Percentiles rank a stretch among this genome's conserved stretches.
These are phyloP conservation scores for Thielaviopsis ethacetica DNA, from an alignment of 2,329 filamentous ascomycete species.

Conservation along the genomic window DNA sequence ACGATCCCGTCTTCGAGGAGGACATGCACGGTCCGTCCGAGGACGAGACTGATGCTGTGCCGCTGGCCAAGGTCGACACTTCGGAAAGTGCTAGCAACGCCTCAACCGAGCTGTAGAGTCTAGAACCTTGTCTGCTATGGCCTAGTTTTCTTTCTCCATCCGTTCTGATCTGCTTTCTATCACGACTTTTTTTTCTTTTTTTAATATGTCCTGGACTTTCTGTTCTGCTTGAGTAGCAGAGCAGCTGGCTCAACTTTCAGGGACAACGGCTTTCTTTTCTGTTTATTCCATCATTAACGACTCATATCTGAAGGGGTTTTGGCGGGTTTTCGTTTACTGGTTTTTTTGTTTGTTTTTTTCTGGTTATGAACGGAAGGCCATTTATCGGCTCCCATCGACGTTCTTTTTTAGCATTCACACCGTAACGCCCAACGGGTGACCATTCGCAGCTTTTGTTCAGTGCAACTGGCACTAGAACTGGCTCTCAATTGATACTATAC, in stretches of 20 bases:
- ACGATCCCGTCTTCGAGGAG: conserved; percentile 91
- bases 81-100: conserved; percentile 45
- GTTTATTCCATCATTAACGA: not conserved
- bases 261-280: not conserved
- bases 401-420: not conserved
- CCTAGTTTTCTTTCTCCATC: not conserved
- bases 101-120: conserved; percentile 12
- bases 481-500: not conserved
- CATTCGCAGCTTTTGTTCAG: not conserved
- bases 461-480: not conserved
- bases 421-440: not conserved
- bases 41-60: conserved; percentile 33
- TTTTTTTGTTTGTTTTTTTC: not conserved
- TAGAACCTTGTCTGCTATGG: too few species aligned
- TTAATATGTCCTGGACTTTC: not conserved
- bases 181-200: not conserved
- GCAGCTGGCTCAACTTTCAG: not conserved
- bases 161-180: not conserved
- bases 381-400: not conserved
- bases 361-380: not conserved
- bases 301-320: not conserved
- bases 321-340: not conserved
- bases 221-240: not conserved
- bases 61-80: conserved; percentile 38
- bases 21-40: conserved; percentile 52